Base-by-base conservation (phyloP, 768 basidiomycete genomes). In the Amanita fuliginea region DNA sequence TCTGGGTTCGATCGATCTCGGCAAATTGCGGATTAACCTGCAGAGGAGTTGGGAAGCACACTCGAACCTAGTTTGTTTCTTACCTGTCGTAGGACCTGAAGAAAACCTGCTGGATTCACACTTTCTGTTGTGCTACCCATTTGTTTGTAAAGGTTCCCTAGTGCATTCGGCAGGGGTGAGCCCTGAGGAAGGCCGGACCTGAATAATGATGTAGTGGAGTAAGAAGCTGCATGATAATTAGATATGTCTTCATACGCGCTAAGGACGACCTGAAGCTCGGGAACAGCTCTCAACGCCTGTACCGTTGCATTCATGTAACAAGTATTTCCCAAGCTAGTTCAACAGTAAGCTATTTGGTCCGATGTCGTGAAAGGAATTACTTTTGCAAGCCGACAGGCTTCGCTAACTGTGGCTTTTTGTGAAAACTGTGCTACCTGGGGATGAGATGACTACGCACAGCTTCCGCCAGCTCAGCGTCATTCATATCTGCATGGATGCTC, bases 231-330 rank as follows among this genome's bases (percentile, higher is more conserved):
- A n/a, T 16, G 36, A 41, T 19, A 16, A 22, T 21, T 21, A 42
- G 39, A 30, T 36, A n/a, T 19, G 4, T 24, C n/a, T 21, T 64
- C 77, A 55, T 60, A 85, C 78, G 67, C 65, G 58, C 64, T 64
- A 18, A 97, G 72, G 0, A 89, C 86, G 1, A 72, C 62, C 59
- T 86, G 83, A 4, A 99, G 75, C 57, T 96, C 92, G 2, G 94
- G 93, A 44, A 99, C 84, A 3, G 88, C 81, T 19, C 91, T 86
- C 54, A 99, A 75, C n/a, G 87, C 83, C 69, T 99, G 96, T 1
- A 98, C 71, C 1, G 89, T 91, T 1, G 96, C 81, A 61, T 95
- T 98, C 85, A 97, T 91, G 67, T 99, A 99, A 60, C 95, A 97
- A 0, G 94, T 97, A 61, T 97, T 97, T 32, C 95, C 93, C 33